These are phyloP conservation scores for Aegilops tauschii DNA, from an alignment of 176 grass and related monocot species.

Conservation along the genomic window DNA sequence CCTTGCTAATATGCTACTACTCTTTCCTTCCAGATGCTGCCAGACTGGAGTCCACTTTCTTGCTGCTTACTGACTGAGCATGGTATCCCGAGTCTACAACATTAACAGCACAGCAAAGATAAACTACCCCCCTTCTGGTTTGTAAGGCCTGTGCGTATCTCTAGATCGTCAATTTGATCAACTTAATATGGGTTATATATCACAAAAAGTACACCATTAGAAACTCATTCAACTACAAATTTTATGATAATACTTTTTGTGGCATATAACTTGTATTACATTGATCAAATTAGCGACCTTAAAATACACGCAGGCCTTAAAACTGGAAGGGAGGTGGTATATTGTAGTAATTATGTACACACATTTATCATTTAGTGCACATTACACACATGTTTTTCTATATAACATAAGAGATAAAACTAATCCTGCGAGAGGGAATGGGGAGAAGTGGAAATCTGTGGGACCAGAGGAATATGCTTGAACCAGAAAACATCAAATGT, in stretches of 20 bases:
- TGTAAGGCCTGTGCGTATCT: too few relatives aligned
- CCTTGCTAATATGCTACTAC: background rate
- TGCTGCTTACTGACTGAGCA: background rate
- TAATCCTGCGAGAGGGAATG: background rate
- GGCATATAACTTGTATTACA: background rate
- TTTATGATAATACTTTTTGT: background rate
- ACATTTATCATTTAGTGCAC: background rate
- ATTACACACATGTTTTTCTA: background rate
- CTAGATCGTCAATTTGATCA: too few relatives aligned
- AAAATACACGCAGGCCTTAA: background rate
- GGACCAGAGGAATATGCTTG: background rate
- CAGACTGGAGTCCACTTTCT: background rate
- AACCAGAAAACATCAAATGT: background rate
- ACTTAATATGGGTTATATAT: too few relatives aligned
- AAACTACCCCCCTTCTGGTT: background rate
- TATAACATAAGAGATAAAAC: background rate
- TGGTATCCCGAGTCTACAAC: background rate
- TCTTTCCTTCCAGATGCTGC: background rate
- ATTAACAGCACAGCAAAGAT: constrained; percentile 2
- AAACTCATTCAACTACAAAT: too few relatives aligned
- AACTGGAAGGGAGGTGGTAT: background rate
- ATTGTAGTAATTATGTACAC: background rate
- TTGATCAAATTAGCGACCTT: background rate
- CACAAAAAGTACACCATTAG: too few relatives aligned
- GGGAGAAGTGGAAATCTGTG: background rate